Evolutionary conservation across 768 basidiomycete species (phyloP).

Genomic region (Pholiota microspora): DNA sequence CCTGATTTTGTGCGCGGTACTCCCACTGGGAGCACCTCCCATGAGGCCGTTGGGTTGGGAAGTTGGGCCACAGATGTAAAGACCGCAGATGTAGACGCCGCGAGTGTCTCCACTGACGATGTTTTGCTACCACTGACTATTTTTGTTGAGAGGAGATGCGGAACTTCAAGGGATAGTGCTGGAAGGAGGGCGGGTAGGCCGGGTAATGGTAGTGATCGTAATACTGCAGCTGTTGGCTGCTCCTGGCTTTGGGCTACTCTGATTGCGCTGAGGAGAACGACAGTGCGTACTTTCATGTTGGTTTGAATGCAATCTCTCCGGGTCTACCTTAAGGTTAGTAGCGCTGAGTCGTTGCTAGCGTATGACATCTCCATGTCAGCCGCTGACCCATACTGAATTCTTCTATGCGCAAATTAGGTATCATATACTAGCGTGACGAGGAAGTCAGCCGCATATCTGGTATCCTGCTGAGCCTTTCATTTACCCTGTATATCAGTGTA

Average conservation of each 20-base stretch:
- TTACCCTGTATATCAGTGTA: no score
- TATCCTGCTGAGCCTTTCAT: no score
- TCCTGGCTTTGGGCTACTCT: not conserved
- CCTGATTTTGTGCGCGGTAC: conserved; percentile 22
- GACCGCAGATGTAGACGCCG: no score
- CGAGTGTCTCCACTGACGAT: not conserved
- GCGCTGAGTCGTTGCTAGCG: no score
- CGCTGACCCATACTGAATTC: no score
- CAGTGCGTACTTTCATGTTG: not conserved
- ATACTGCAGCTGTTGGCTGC: not conserved
- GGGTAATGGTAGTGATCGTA: not conserved
- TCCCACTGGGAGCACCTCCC: conserved; percentile 13
- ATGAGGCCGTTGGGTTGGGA: not conserved
- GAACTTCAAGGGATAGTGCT: not conserved
- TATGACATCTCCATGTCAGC: no score
- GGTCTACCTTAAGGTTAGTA: no score
- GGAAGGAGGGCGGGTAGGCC: not conserved
- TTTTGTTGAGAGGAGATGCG: not conserved
- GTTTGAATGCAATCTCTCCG: no score
- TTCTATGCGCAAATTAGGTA: no score
- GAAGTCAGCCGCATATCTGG: no score
- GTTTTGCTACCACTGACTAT: not conserved
- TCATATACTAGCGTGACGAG: no score
- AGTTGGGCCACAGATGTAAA: not conserved
- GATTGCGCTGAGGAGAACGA: not conserved